Percentiles rank a stretch among this genome's conserved stretches.
phyloP scores from a whole-genome alignment of 208 protist genomes.

The Wallacemonas sp. region DNA sequence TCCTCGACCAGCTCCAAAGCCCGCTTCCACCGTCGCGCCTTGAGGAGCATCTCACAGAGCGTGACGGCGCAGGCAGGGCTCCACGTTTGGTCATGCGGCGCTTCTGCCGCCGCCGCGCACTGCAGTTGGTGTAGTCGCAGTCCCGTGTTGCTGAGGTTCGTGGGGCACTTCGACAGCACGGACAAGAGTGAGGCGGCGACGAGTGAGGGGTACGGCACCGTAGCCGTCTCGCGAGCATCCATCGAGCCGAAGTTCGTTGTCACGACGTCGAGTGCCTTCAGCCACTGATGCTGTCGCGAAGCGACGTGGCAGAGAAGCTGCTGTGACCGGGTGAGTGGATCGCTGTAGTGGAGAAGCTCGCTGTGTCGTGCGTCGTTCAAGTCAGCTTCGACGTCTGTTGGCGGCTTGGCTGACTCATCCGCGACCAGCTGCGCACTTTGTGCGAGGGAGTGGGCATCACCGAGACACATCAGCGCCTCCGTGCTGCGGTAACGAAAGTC shows the following conservation, averaged over 20 bases:
- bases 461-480: constrained; percentile 42
- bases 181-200: constrained; percentile 43
- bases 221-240: constrained; percentile 9
- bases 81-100: constrained; percentile 26
- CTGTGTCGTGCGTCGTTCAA: neutral
- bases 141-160: constrained; percentile 73
- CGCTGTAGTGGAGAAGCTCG: neutral
- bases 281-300: constrained; percentile 47
- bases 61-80: constrained; percentile 32
- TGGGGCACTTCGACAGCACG: constrained; percentile 42
- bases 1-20: constrained; percentile 51
- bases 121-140: constrained; percentile 46
- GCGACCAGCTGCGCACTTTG: constrained; percentile 25
- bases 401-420: neutral
- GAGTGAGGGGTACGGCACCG: constrained; percentile 19
- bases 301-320: constrained; percentile 52
- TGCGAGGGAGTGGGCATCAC: constrained; percentile 31
- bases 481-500: constrained; percentile 39
- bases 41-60: constrained; percentile 58
- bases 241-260: constrained; percentile 19
- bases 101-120: neutral
- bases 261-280: constrained; percentile 38
- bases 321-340: neutral
- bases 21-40: constrained; percentile 54
- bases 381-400: neutral